Evolutionary conservation across 2,329 filamentous ascomycete species (phyloP).

Genomic region (Hawksworthiomyces lignivorus): DNA sequence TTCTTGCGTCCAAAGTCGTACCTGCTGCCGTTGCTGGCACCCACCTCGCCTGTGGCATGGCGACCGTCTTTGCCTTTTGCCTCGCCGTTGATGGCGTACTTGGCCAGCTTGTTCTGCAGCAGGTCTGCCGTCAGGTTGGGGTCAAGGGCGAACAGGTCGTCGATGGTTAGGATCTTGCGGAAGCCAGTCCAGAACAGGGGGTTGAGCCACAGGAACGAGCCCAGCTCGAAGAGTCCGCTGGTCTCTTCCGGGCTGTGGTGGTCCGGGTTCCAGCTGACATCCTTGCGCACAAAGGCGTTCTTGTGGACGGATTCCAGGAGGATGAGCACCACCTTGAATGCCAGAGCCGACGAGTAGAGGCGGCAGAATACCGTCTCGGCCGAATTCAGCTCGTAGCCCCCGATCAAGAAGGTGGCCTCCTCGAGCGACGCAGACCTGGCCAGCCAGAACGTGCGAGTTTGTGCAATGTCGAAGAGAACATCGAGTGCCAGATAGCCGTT

Average conservation of each 20-base stretch:
- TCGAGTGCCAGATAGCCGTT: conserved; percentile 33
- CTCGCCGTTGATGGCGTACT: conserved; percentile 6
- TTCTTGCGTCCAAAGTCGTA: conserved; percentile 7
- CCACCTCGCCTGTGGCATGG: background rate
- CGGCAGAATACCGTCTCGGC: conserved; percentile 9
- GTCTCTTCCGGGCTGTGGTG: conserved; percentile 27
- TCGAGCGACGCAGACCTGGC: background rate
- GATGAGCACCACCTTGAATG: conserved; percentile 16
- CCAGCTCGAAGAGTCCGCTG: conserved; percentile 26
- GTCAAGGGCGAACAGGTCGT: conserved; percentile 28
- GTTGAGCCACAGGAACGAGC: conserved; percentile 29
- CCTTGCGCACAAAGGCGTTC: background rate
- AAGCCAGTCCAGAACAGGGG: conserved; percentile 28
- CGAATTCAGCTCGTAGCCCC: conserved; percentile 5
- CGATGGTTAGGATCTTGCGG: conserved; percentile 22
- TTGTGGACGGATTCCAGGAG: conserved; percentile 18
- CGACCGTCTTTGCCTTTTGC: background rate
- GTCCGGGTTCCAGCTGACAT: conserved; percentile 8
- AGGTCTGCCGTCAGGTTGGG: conserved; percentile 5
- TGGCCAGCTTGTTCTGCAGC: conserved; percentile 14
- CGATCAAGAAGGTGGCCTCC: conserved; percentile 2
- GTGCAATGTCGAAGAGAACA: conserved; percentile 35
- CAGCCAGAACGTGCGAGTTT: conserved; percentile 36
- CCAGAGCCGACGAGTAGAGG: conserved; percentile 14
- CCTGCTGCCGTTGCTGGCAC: background rate